A percentile compares a stretch with the other conserved stretches of the same genome.
phyloP scores from a whole-genome alignment of 2,329 filamentous ascomycete species.

The Emydomyces testavorans region DNA sequence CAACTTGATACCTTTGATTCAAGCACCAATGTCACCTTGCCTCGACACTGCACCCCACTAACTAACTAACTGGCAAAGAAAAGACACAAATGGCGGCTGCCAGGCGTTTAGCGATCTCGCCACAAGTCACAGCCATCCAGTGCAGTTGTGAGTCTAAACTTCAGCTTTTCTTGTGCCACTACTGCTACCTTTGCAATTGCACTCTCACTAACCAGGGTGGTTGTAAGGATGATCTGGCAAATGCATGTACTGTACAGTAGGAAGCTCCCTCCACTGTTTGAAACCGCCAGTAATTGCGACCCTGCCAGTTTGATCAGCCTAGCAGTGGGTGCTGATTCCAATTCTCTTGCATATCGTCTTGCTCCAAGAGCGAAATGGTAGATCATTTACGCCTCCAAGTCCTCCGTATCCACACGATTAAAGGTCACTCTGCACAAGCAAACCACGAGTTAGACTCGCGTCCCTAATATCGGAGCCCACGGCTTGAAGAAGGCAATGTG shows the following conservation, averaged over 20 bases:
- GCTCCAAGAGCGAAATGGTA: slow-evolving; percentile 3
- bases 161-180: neutral
- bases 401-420: neutral
- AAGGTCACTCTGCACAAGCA: neutral
- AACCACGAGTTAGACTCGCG: too few relatives aligned
- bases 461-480: too few relatives aligned
- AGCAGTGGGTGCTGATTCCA: neutral
- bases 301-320: slow-evolving; percentile 1
- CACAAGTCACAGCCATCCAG: neutral
- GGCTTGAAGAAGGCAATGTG: too few relatives aligned
- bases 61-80: neutral
- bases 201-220: slow-evolving; percentile 1
- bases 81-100: slow-evolving; percentile 1
- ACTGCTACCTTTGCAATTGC: slow-evolving; percentile 4
- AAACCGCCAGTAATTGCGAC: slow-evolving; percentile 4
- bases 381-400: slow-evolving; percentile 7
- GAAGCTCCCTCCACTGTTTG: neutral
- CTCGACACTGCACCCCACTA: slow-evolving; percentile 6
- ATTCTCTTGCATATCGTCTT: neutral
- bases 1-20: neutral
- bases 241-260: too few relatives aligned
- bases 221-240: neutral
- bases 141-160: neutral
- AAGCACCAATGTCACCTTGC: slow-evolving; percentile 15
- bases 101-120: neutral